Evolutionary conservation across 768 basidiomycete genomes (phyloP), one percentile per base, ranked within the genome.

Genomic region (Leccinum sublutescens): DNA sequence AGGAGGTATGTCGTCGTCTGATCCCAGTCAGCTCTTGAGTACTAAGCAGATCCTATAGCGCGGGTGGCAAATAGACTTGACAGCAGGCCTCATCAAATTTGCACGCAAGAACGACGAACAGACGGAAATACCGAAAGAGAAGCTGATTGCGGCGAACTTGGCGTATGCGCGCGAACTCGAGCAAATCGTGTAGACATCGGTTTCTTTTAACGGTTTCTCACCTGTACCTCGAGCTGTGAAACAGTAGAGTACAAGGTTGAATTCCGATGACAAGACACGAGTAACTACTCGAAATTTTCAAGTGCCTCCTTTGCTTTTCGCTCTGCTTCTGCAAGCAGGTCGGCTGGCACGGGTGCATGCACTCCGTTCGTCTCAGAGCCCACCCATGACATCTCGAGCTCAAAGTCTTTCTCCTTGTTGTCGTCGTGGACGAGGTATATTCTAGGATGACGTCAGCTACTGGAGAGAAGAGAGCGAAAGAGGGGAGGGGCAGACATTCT

Each of bases 371-470:
- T 91, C 75, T 96, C 93, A 34, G 85, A 81, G 40, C 94, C 86
- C 59, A 98, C 87, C 97, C 97, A 99, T 36, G 95, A 91, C 82
- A 99, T 85, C 76, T 99, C 97, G 27, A 99, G 84, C 71, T 98
- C 97, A 63, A 99, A 98, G 52, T 95, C 92, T 71, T 98, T 98
- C 78, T 98, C 95, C 75, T 98, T 97, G 61, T 91, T 87, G 71
- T 98, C 97, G 62, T 98, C 96, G 70, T 99, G 97, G 15, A 97
- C 95, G 43, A 93, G 84, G 75, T 99, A 94, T 71, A 98, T 96
- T 71, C 96, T 99, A 71, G 29, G 48, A 52, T 45, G 34, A 48
- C 14, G 50, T 56, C 69, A 61, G 60, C 31, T 36, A 4, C 48
- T 53, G 34, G 11, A n/a, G 40, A 58, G 45, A 36, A 8, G 5